Conservation (phyloP, 441 rosid genomes). For the Adansonia grandidieri region DNA sequence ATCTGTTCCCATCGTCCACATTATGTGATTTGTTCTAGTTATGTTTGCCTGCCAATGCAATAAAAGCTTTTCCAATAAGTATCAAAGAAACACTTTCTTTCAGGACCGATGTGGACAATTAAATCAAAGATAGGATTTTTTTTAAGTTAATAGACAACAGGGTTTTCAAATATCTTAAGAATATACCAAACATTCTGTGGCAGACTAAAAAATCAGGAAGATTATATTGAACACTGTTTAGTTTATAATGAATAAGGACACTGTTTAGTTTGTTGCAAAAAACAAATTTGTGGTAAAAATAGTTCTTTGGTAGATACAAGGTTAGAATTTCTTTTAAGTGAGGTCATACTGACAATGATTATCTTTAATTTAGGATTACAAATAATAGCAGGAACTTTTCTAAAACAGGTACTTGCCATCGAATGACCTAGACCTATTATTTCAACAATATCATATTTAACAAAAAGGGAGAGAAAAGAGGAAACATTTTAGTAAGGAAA, state of each 20-base stretch:
- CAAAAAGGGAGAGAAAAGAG: neutral
- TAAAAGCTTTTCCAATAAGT: neutral
- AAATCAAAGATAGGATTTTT: neutral
- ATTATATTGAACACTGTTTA: neutral
- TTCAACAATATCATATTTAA: constrained; percentile 3
- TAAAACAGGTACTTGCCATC: constrained; percentile 5
- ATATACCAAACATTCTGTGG: neutral
- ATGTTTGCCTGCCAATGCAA: constrained; percentile 80
- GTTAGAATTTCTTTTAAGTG: constrained; percentile 12
- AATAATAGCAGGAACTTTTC: constrained; percentile 7
- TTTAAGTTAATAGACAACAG: constrained; percentile 1
- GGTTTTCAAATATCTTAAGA: constrained; percentile 22
- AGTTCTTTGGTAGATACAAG: constrained; percentile 5
- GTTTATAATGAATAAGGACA: constrained; percentile 1
- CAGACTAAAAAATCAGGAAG: constrained; percentile 14
- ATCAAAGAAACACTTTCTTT: constrained; percentile 5
- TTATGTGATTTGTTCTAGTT: constrained; percentile 86
- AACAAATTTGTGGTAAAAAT: neutral
- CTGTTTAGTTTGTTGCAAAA: neutral
- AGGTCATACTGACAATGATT: constrained; percentile 20
- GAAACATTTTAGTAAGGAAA: neutral
- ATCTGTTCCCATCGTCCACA: constrained; percentile 99
- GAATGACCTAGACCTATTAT: constrained; percentile 12
- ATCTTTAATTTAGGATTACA: constrained; percentile 13
- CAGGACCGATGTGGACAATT: neutral